Evolutionary conservation across 1,284 basidiomycete genomes (phyloP).

Genomic region (Microbotryum violaceum): DNA sequence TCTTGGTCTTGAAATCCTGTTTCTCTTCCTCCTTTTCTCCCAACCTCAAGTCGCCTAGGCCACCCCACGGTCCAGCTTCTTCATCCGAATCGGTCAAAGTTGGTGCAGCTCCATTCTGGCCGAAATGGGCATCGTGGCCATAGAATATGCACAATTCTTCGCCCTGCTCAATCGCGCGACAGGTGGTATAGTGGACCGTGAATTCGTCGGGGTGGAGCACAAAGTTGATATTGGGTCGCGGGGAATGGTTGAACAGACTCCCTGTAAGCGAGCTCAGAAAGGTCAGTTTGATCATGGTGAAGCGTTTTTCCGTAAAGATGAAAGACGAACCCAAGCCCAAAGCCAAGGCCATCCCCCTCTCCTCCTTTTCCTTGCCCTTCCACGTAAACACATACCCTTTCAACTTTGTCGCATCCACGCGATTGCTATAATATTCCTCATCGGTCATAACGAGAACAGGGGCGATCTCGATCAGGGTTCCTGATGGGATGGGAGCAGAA

Average conservation of each 20-base stretch:
- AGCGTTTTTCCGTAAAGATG: neutral
- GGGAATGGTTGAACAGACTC: constrained; percentile 70
- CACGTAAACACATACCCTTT: constrained; percentile 83
- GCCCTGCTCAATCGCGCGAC: constrained; percentile 49
- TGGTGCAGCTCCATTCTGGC: constrained; percentile 7
- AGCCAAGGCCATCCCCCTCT: constrained; percentile 72
- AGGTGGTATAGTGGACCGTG: constrained; percentile 60
- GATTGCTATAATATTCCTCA: constrained; percentile 54
- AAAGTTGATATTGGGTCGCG: constrained; percentile 62
- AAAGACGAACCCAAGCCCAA: constrained; percentile 64
- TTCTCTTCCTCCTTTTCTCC: neutral
- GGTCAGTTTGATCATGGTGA: neutral
- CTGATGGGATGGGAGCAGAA: constrained; percentile 52
- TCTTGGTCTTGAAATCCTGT: neutral
- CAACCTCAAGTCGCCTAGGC: constrained; percentile 8
- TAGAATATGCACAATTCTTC: constrained; percentile 78
- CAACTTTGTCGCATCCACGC: constrained; percentile 53
- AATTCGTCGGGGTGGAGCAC: constrained; percentile 48
- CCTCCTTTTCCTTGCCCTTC: constrained; percentile 44
- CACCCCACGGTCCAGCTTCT: constrained; percentile 19
- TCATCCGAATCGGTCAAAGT: constrained; percentile 11
- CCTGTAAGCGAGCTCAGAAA: constrained; percentile 46
- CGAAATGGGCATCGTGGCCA: constrained; percentile 45
- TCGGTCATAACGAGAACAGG: constrained; percentile 73
- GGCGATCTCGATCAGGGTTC: constrained; percentile 68